A percentile compares a stretch with the other conserved stretches of the same genome.
Conservation (phyloP, 345 rosid species). For the Populus pruinosa region DNA sequence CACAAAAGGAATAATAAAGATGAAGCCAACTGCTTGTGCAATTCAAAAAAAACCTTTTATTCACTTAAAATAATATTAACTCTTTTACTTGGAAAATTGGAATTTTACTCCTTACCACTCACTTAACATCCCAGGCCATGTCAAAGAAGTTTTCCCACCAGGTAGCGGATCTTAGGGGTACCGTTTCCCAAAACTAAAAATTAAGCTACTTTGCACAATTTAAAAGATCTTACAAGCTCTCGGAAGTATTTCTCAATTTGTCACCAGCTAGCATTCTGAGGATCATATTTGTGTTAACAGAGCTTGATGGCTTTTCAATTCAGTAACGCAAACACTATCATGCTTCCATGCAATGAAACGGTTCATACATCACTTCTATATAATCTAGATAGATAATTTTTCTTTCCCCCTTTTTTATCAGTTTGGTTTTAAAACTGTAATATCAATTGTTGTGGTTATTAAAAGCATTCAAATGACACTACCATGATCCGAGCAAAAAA, state of each 20-base stretch:
- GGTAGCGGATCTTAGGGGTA: too few species aligned
- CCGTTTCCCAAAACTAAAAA: not conserved
- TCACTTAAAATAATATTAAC: not conserved
- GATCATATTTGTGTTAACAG: not conserved
- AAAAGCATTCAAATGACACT: constrained; percentile 8
- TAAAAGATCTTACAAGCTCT: not conserved
- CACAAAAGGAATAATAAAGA: not conserved
- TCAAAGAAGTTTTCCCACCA: too few species aligned
- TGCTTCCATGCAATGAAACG: not conserved
- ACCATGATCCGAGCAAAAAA: constrained; percentile 97
- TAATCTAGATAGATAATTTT: not conserved
- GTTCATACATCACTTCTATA: too few species aligned
- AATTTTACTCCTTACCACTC: not conserved
- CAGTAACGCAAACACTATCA: not conserved
- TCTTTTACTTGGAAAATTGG: not conserved
- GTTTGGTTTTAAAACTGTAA: not conserved
- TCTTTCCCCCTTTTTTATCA: not conserved
- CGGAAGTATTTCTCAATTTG: not conserved
- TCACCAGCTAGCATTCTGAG: too few species aligned
- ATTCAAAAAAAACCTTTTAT: not conserved
- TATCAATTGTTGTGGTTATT: not conserved
- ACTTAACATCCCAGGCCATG: too few species aligned
- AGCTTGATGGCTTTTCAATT: not conserved
- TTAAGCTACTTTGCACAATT: not conserved
- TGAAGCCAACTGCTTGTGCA: not conserved